Percentiles rank a stretch among this genome's conserved stretches.
These are phyloP conservation scores for Talaromyces sp. DNA, from an alignment of 2,329 filamentous ascomycete genomes.

Conservation along the genomic window DNA sequence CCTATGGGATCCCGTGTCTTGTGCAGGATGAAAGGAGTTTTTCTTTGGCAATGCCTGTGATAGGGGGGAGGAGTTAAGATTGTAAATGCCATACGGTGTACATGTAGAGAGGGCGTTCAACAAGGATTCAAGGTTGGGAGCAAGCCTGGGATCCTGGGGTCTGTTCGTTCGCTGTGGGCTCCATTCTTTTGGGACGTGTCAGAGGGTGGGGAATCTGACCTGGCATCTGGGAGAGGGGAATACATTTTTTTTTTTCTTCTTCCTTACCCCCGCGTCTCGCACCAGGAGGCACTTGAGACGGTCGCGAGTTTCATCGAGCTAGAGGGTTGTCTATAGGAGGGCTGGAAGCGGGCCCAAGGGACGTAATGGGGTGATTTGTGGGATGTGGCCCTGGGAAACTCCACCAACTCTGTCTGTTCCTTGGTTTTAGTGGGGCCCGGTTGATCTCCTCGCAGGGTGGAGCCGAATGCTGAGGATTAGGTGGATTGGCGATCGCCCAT, in stretches of 20 bases:
- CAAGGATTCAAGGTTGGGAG: neutral
- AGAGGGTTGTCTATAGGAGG: slow-evolving; percentile 8
- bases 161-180: neutral
- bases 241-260: too few species aligned
- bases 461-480: slow-evolving; percentile 2
- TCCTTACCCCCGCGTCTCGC: slow-evolving; percentile 21
- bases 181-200: slow-evolving; percentile 2
- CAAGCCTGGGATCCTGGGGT: neutral
- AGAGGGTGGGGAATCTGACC: slow-evolving; percentile 13
- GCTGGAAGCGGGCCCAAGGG: neutral
- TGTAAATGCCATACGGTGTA: too few species aligned
- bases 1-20: too few species aligned
- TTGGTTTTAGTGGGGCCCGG: slow-evolving; percentile 3
- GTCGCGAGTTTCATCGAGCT: slow-evolving; percentile 23
- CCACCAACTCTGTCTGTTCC: neutral
- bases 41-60: too few species aligned
- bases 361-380: neutral
- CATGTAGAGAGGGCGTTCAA: too few species aligned
- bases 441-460: slow-evolving; percentile 19
- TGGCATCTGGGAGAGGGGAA: slow-evolving; percentile 4
- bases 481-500: slow-evolving; percentile 10
- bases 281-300: slow-evolving; percentile 22
- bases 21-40: neutral
- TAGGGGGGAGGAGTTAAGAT: too few species aligned
- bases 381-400: neutral